phyloP scores from a whole-genome alignment of 2,329 filamentous ascomycete genomes.

The Fusarium redolens region DNA sequence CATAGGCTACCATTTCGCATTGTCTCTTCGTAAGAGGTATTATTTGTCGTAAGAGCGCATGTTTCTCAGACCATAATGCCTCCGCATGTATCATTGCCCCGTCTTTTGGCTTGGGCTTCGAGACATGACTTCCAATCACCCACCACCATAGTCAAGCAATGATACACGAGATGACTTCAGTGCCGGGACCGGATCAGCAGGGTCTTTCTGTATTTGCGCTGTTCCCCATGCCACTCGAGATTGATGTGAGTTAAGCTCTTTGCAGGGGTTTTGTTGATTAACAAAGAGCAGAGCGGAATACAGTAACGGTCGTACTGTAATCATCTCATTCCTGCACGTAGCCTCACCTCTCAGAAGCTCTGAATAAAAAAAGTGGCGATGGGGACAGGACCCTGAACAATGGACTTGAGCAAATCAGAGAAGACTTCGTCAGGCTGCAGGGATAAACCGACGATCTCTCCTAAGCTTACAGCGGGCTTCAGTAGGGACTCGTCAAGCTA shows the following conservation, averaged over 20 bases:
- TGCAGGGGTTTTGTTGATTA: slow-evolving; percentile 18
- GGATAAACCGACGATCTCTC: slow-evolving; percentile 31
- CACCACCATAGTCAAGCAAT: slow-evolving; percentile 8
- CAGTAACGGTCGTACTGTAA: slow-evolving; percentile 25
- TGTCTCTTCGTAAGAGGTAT: not conserved
- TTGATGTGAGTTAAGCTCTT: slow-evolving; percentile 23
- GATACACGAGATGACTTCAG: slow-evolving; percentile 38
- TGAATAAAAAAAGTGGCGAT: slow-evolving; percentile 13
- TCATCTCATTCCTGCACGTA: slow-evolving; percentile 29
- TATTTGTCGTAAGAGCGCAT: slow-evolving; percentile 8
- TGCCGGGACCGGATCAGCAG: slow-evolving; percentile 42
- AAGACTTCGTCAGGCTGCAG: slow-evolving; percentile 12
- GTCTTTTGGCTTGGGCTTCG: slow-evolving; percentile 23
- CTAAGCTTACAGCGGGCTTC: slow-evolving; percentile 25
- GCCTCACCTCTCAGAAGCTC: slow-evolving; percentile 18
- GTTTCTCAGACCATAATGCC: slow-evolving; percentile 23
- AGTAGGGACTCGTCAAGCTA: slow-evolving; percentile 31
- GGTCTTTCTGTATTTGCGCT: slow-evolving; percentile 35
- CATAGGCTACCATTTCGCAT: not conserved
- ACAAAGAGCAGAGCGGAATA: slow-evolving; percentile 1
- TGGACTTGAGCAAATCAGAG: slow-evolving; percentile 19
- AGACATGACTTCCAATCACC: slow-evolving; percentile 15
- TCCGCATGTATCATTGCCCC: slow-evolving; percentile 31
- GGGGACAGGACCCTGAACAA: slow-evolving; percentile 41
- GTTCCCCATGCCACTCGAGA: slow-evolving; percentile 4